Conservation (phyloP, 805 yeast species). For the Teunomyces tritomae region DNA sequence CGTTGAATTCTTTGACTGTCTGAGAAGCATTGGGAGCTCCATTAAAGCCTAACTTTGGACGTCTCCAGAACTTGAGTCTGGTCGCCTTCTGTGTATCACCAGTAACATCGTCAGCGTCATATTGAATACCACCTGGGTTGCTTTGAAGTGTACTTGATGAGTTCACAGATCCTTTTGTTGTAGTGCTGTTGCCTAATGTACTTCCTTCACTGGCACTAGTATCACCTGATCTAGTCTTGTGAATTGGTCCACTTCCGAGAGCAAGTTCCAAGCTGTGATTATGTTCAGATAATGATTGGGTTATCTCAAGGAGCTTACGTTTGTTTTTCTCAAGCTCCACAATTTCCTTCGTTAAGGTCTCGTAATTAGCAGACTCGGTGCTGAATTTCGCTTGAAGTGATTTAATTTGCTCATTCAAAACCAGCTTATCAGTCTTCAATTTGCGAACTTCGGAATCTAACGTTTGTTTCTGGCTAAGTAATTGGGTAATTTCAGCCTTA, state of each 20-base stretch:
- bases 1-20: background rate
- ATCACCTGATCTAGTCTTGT: slow-evolving; percentile 3
- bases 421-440: slow-evolving; percentile 26
- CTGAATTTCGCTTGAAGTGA: slow-evolving; percentile 41
- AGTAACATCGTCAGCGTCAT: slow-evolving; percentile 12
- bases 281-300: slow-evolving; percentile 22
- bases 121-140: slow-evolving; percentile 11
- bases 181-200: background rate
- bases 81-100: slow-evolving; percentile 42
- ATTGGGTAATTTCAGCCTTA: slow-evolving; percentile 39
- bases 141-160: background rate
- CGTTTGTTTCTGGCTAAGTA: slow-evolving; percentile 25
- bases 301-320: slow-evolving; percentile 36
- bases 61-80: slow-evolving; percentile 43
- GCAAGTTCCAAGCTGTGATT: slow-evolving; percentile 14
- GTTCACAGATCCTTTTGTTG: background rate
- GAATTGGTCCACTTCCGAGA: slow-evolving; percentile 1
- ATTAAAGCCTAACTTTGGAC: slow-evolving; percentile 35
- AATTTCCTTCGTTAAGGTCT: slow-evolving; percentile 48
- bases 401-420: slow-evolving; percentile 34
- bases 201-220: background rate
- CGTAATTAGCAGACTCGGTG: slow-evolving; percentile 41
- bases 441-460: slow-evolving; percentile 23
- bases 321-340: slow-evolving; percentile 48
- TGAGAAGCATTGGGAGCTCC: background rate